A percentile compares a stretch with the other conserved stretches of the same genome.
Conservation (phyloP, 805 yeast genomes). For the Tetrapisispora namnaoensis region DNA sequence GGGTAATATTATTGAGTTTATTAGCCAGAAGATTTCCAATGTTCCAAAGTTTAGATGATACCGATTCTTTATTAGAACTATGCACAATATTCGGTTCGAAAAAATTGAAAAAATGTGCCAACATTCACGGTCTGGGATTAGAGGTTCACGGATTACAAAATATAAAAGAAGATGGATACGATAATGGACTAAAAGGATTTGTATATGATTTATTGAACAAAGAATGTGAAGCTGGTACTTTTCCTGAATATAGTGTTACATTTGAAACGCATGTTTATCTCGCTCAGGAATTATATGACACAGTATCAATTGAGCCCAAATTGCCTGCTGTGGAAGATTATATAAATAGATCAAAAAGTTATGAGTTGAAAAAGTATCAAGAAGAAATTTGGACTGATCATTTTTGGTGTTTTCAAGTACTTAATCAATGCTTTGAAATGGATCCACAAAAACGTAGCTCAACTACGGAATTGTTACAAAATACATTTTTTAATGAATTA, state of each 20-base stretch:
- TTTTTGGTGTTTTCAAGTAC: slow-evolving; percentile 41
- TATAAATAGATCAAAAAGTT: slow-evolving; percentile 10
- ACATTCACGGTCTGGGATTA: slow-evolving; percentile 78
- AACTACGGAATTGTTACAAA: slow-evolving; percentile 46
- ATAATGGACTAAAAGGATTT: slow-evolving; percentile 26
- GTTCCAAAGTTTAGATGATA: slow-evolving; percentile 88
- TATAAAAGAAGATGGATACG: slow-evolving; percentile 32
- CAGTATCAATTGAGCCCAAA: slow-evolving; percentile 23
- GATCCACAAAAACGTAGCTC: slow-evolving; percentile 48
- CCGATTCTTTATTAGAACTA: slow-evolving; percentile 81
- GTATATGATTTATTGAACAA: slow-evolving; percentile 21
- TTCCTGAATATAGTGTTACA: slow-evolving; percentile 66
- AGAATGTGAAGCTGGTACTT: slow-evolving; percentile 41
- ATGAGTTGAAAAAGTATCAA: slow-evolving; percentile 24
- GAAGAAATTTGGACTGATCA: slow-evolving; percentile 30
- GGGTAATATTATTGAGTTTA: slow-evolving; percentile 74
- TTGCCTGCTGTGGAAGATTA: slow-evolving; percentile 9
- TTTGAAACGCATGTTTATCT: slow-evolving; percentile 49
- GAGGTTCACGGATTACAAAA: slow-evolving; percentile 51
- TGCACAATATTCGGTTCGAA: slow-evolving; percentile 70
- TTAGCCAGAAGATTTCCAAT: slow-evolving; percentile 79
- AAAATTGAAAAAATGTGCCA: slow-evolving; percentile 66
- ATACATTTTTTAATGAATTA: slow-evolving; percentile 49
- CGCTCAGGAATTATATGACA: slow-evolving; percentile 29
- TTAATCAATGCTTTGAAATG: slow-evolving; percentile 48